phyloP scores from a whole-genome alignment of 2,329 filamentous ascomycete species.

The Trichoderma sp. region DNA sequence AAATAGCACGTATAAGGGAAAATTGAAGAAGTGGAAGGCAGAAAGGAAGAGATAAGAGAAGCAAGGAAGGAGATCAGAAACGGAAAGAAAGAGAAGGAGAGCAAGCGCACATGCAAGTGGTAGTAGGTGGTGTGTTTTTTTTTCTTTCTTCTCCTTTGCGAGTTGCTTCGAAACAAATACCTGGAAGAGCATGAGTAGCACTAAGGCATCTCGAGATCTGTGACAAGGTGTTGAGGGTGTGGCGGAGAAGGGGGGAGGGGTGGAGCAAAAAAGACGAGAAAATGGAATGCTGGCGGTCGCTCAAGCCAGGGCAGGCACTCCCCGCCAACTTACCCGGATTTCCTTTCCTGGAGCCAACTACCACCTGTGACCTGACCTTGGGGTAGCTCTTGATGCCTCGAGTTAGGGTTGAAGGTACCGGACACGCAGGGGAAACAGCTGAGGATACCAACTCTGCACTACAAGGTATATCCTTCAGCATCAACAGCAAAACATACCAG shows the following conservation, averaged over 20 bases:
- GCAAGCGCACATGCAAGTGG: neutral
- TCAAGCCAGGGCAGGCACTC: conserved; percentile 9
- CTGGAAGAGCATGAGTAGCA: neutral
- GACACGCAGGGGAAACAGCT: neutral
- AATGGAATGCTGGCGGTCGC: conserved; percentile 4
- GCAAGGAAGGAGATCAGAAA: neutral
- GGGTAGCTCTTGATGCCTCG: neutral
- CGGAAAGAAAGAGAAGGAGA: neutral
- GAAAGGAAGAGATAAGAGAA: neutral
- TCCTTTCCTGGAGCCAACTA: neutral
- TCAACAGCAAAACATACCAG: neutral
- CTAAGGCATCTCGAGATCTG: conserved; percentile 6
- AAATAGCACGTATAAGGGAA: neutral
- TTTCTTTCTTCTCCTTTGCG: neutral
- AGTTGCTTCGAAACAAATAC: neutral
- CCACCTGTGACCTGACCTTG: neutral
- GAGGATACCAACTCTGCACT: neutral
- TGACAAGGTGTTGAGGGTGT: conserved; percentile 14
- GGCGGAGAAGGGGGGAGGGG: conserved; percentile 8
- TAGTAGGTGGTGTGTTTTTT: neutral
- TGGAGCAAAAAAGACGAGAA: conserved; percentile 1
- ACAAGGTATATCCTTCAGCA: neutral
- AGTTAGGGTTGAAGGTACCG: neutral
- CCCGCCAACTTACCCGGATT: conserved; percentile 1
- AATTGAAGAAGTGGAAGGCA: neutral